phyloP scores from a whole-genome alignment of 2,329 filamentous ascomycete species.

The Pseudogymnoascus pannorum region DNA sequence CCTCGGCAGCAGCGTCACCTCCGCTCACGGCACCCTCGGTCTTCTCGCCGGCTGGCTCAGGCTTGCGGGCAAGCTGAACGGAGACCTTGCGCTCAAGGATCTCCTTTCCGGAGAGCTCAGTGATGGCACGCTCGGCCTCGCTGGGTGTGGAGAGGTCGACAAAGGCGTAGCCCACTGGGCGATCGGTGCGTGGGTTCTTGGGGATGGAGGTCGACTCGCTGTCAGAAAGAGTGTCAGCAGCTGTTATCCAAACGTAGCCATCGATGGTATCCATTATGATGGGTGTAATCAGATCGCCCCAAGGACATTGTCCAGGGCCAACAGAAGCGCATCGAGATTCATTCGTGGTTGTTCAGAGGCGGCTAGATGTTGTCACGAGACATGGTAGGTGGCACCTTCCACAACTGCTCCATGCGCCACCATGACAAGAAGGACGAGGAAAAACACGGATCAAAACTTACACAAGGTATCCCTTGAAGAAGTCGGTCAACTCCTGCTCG shows the following conservation, averaged over 20 bases:
- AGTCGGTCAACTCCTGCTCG: constrained; percentile 99
- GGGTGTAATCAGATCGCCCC: not conserved
- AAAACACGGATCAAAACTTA: constrained; percentile 48
- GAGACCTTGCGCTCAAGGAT: constrained; percentile 98
- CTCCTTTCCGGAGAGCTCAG: constrained; percentile 92
- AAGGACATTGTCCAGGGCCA: not conserved
- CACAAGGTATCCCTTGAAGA: constrained; percentile 99
- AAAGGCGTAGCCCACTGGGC: constrained; percentile 97
- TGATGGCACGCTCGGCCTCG: constrained; percentile 92
- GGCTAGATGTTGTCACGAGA: not conserved
- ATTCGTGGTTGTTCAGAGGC: not conserved
- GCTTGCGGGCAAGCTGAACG: constrained; percentile 96
- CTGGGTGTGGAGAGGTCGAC: constrained; percentile 92
- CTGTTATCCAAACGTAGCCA: constrained; percentile 2
- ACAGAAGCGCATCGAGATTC: not conserved
- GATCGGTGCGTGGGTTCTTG: constrained; percentile 97
- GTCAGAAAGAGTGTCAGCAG: constrained; percentile 31
- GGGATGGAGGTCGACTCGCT: constrained; percentile 99
- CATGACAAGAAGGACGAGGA: not conserved
- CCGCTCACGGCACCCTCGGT: constrained; percentile 61
- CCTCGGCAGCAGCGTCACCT: constrained; percentile 60
- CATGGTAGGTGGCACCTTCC: not conserved
- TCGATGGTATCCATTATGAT: not conserved
- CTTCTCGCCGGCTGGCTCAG: constrained; percentile 77
- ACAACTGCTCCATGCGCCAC: not conserved